Evolutionary conservation across 2,329 filamentous ascomycete species (phyloP).

Genomic region (Penicillium sp.): DNA sequence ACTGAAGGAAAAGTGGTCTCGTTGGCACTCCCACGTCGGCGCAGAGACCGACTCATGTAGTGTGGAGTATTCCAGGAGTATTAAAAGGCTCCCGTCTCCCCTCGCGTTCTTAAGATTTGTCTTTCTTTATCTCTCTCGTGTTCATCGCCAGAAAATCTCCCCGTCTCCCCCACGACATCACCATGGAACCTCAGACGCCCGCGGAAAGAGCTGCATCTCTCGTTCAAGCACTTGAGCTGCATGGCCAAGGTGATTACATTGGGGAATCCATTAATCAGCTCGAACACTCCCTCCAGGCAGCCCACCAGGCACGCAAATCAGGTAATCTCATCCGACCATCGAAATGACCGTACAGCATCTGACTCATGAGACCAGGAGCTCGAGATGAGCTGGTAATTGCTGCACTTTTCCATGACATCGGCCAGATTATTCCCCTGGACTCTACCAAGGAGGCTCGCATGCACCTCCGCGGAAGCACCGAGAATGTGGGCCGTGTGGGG

Average conservation of each 20-base stretch:
- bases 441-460: slow-evolving; percentile 31
- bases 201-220: slow-evolving; percentile 22
- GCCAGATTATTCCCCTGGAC: slow-evolving; percentile 43
- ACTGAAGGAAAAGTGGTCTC: neutral
- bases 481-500: slow-evolving; percentile 40
- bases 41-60: neutral
- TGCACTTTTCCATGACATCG: slow-evolving; percentile 47
- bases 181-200: slow-evolving; percentile 13
- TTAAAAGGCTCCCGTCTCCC: neutral
- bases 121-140: neutral
- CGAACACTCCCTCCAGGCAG: slow-evolving; percentile 37
- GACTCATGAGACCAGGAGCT: slow-evolving; percentile 16
- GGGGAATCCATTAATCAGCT: slow-evolving; percentile 39
- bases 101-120: neutral
- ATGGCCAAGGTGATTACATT: slow-evolving; percentile 39
- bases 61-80: neutral
- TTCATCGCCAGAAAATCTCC: too few species aligned
- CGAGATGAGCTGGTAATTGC: slow-evolving; percentile 35
- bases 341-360: neutral
- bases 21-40: neutral
- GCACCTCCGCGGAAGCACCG: slow-evolving; percentile 26
- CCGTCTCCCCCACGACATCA: neutral
- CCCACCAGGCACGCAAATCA: slow-evolving; percentile 31
- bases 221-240: slow-evolving; percentile 28
- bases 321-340: slow-evolving; percentile 10